Percentiles rank a stretch among this genome's conserved stretches.
Evolutionary conservation across 2,329 filamentous ascomycete genomes (phyloP).

Genomic region (Stylonectria norvegica): DNA sequence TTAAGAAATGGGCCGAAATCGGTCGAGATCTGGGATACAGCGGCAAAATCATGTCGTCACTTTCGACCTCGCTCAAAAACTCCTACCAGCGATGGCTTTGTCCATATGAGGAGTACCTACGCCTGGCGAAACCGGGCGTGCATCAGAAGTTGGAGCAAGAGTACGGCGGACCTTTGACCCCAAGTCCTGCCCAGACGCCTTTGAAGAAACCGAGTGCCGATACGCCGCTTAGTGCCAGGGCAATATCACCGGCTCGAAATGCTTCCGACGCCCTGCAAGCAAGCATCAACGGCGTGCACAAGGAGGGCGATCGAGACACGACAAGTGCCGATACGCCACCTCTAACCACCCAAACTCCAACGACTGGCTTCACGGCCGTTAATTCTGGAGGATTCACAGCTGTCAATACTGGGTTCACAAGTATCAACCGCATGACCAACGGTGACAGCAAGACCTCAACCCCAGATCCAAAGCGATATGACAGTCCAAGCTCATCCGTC

Average conservation of each 20-base stretch:
- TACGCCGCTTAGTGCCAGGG: constrained; percentile 55
- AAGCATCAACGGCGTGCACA: constrained; percentile 44
- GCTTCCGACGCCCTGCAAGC: constrained; percentile 53
- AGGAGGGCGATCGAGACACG: constrained; percentile 46
- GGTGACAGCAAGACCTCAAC: constrained; percentile 56
- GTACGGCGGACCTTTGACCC: constrained; percentile 87
- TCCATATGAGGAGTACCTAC: constrained; percentile 92
- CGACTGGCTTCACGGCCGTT: constrained; percentile 44
- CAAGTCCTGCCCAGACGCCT: constrained; percentile 65
- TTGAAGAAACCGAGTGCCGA: constrained; percentile 62
- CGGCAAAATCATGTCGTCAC: constrained; percentile 98
- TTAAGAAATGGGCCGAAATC: constrained; percentile 99
- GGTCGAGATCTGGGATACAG: constrained; percentile 95
- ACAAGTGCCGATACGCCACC: constrained; percentile 46
- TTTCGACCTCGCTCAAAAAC: constrained; percentile 97
- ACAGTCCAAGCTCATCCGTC: constrained; percentile 60
- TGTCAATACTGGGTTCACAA: constrained; percentile 67
- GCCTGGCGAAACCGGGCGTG: constrained; percentile 89
- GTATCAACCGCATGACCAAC: constrained; percentile 55
- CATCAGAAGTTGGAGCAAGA: constrained; percentile 92
- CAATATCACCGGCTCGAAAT: constrained; percentile 64
- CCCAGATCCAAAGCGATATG: constrained; percentile 56
- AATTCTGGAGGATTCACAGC: constrained; percentile 61
- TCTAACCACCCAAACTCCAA: constrained; percentile 31
- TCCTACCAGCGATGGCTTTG: constrained; percentile 96